These are phyloP conservation scores for Taphrina pruni DNA, from an alignment of 1,139 yeast genomes.

Conservation along the genomic window DNA sequence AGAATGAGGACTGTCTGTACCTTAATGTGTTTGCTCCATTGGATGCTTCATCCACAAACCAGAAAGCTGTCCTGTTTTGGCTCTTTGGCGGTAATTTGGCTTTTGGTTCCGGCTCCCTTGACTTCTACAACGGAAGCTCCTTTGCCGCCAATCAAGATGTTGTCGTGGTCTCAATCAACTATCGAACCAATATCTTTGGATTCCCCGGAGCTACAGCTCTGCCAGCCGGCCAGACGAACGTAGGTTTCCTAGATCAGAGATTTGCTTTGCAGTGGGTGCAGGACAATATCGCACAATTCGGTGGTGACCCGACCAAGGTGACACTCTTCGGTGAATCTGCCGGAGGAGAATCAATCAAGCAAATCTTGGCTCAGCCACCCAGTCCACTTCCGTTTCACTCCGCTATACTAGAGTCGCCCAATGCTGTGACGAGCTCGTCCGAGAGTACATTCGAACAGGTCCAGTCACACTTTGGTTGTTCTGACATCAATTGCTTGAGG, in stretches of 20 bases:
- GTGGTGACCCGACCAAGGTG: slow-evolving; percentile 52
- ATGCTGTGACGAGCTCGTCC: not conserved
- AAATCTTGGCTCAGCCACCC: slow-evolving; percentile 3
- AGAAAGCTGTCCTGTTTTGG: slow-evolving; percentile 48
- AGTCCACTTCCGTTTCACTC: not conserved
- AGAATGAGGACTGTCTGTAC: slow-evolving; percentile 46
- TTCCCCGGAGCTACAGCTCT: slow-evolving; percentile 10
- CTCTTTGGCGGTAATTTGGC: slow-evolving; percentile 53
- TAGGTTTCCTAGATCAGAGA: slow-evolving; percentile 52
- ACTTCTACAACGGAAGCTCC: slow-evolving; percentile 12
- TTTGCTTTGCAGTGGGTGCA: slow-evolving; percentile 53
- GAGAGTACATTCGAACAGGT: slow-evolving; percentile 1
- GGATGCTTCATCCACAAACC: not conserved
- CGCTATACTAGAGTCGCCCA: not conserved
- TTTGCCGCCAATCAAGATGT: not conserved
- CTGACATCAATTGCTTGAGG: not conserved
- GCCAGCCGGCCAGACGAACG: slow-evolving; percentile 49
- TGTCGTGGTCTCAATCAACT: slow-evolving; percentile 30
- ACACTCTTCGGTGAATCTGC: slow-evolving; percentile 33
- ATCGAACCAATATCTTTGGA: slow-evolving; percentile 24
- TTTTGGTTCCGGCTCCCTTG: not conserved
- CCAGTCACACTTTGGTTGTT: slow-evolving; percentile 13
- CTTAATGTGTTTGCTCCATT: slow-evolving; percentile 12
- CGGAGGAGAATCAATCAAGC: slow-evolving; percentile 16
- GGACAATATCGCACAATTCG: slow-evolving; percentile 51